These are phyloP conservation scores for Fusarium albosuccineum DNA, from an alignment of 2,329 filamentous ascomycete species.

Conservation along the genomic window DNA sequence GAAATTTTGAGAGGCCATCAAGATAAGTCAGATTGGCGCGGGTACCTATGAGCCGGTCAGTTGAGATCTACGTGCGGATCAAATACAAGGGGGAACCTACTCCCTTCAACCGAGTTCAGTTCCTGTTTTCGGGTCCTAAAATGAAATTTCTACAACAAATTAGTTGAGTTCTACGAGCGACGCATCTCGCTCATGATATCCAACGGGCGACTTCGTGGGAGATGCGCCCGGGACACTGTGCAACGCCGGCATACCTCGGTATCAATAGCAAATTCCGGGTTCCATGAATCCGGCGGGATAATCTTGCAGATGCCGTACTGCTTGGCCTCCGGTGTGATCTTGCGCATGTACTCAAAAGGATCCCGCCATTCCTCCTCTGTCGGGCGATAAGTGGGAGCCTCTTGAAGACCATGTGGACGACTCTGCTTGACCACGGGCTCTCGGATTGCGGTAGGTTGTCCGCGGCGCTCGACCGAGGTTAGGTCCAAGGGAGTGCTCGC, in stretches of 20 bases:
- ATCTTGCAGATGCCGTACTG: slow-evolving; percentile 96
- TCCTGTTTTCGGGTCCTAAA: slow-evolving; percentile 97
- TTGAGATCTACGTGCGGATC: background rate
- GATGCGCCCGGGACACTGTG: slow-evolving; percentile 19
- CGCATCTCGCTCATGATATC: slow-evolving; percentile 6
- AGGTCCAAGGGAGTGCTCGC: slow-evolving; percentile 79
- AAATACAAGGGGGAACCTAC: slow-evolving; percentile 61
- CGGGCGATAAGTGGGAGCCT: slow-evolving; percentile 91
- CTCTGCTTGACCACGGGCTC: slow-evolving; percentile 82
- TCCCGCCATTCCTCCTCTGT: slow-evolving; percentile 96
- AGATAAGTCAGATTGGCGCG: slow-evolving; percentile 96
- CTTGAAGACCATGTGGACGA: slow-evolving; percentile 85
- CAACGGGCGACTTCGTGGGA: background rate
- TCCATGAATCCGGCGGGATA: slow-evolving; percentile 93
- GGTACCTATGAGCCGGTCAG: slow-evolving; percentile 74
- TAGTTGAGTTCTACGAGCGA: slow-evolving; percentile 18
- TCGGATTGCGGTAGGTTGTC: slow-evolving; percentile 80
- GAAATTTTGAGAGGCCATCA: slow-evolving; percentile 94
- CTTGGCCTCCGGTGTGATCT: slow-evolving; percentile 86
- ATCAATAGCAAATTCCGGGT: slow-evolving; percentile 94
- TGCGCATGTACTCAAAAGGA: slow-evolving; percentile 92
- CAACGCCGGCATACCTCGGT: slow-evolving; percentile 77
- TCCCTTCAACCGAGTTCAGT: slow-evolving; percentile 97
- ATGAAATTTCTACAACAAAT: slow-evolving; percentile 81
- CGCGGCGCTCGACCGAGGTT: slow-evolving; percentile 90